Evolutionary conservation across 1,139 yeast species (phyloP).

Genomic region (Saccharomyces hybrid): DNA sequence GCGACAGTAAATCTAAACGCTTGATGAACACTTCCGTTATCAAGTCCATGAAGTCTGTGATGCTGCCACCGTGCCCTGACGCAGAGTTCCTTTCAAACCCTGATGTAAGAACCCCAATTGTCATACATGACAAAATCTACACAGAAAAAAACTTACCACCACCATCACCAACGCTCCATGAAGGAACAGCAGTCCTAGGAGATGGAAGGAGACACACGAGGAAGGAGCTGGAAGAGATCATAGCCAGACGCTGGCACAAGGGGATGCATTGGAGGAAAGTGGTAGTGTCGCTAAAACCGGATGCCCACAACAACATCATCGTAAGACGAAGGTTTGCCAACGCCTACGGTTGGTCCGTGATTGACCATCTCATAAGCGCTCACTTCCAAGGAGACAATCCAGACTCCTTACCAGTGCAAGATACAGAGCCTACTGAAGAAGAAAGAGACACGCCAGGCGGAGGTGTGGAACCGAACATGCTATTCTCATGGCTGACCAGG

Average conservation of each 20-base stretch:
- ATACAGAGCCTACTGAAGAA: background rate
- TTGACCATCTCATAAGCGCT: conserved; percentile 65
- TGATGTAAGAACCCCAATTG: conserved; percentile 37
- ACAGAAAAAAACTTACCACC: conserved; percentile 54
- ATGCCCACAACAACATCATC: conserved; percentile 46
- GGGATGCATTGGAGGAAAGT: conserved; percentile 87
- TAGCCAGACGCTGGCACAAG: conserved; percentile 83
- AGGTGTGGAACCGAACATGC: conserved; percentile 6
- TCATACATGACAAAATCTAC: conserved; percentile 73
- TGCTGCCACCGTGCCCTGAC: conserved; percentile 78
- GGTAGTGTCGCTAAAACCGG: conserved; percentile 74
- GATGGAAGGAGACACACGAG: conserved; percentile 45
- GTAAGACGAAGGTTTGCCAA: conserved; percentile 73
- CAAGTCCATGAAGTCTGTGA: conserved; percentile 63
- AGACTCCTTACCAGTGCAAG: background rate
- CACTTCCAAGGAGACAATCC: conserved; percentile 40
- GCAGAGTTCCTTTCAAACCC: conserved; percentile 57
- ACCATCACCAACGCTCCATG: conserved; percentile 16
- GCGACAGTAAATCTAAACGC: conserved; percentile 1
- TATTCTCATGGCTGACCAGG: conserved; percentile 9
- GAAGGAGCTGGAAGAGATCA: conserved; percentile 51
- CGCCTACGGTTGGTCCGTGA: conserved; percentile 95
- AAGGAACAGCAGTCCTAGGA: background rate
- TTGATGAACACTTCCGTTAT: conserved; percentile 63
- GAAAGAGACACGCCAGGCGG: background rate